These are phyloP conservation scores for Aureoboletus auriporus DNA, from an alignment of 768 basidiomycete species.

Conservation along the genomic window DNA sequence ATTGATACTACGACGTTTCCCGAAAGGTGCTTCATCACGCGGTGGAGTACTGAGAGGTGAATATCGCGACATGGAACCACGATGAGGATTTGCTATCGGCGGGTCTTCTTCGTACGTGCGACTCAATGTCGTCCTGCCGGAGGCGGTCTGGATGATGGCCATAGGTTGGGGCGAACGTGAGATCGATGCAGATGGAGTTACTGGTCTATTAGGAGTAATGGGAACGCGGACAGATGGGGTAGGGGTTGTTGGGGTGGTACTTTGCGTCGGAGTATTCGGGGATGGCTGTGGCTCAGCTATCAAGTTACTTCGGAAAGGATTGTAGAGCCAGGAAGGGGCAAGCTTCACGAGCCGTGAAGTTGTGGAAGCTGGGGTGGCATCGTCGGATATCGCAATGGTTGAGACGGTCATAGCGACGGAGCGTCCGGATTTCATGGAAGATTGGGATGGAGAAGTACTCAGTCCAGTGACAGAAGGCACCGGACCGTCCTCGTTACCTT, in stretches of 20 bases:
- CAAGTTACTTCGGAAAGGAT: constrained; percentile 59
- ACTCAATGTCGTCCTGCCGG: constrained; percentile 43
- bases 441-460: constrained; percentile 65
- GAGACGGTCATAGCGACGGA: constrained; percentile 43
- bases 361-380: constrained; percentile 22
- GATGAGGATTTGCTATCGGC: constrained; percentile 35
- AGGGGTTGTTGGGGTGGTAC: constrained; percentile 19
- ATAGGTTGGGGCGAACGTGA: constrained; percentile 41
- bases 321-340: constrained; percentile 76
- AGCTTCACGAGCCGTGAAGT: constrained; percentile 51
- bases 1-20: constrained; percentile 51
- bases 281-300: constrained; percentile 52
- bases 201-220: constrained; percentile 26
- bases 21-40: constrained; percentile 54
- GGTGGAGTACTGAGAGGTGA: constrained; percentile 71
- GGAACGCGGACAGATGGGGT: constrained; percentile 28
- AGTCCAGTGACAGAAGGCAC: constrained; percentile 35
- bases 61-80: constrained; percentile 46
- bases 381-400: constrained; percentile 14
- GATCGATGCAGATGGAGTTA: constrained; percentile 27
- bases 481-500: constrained; percentile 29
- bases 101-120: constrained; percentile 61
- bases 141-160: constrained; percentile 35
- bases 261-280: constrained; percentile 45
- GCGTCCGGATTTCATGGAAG: constrained; percentile 51